Evolutionary conservation across 1,284 basidiomycete genomes (phyloP), one percentile per base, ranked within the genome.

Genomic region (Exobasidium rhododendri): DNA sequence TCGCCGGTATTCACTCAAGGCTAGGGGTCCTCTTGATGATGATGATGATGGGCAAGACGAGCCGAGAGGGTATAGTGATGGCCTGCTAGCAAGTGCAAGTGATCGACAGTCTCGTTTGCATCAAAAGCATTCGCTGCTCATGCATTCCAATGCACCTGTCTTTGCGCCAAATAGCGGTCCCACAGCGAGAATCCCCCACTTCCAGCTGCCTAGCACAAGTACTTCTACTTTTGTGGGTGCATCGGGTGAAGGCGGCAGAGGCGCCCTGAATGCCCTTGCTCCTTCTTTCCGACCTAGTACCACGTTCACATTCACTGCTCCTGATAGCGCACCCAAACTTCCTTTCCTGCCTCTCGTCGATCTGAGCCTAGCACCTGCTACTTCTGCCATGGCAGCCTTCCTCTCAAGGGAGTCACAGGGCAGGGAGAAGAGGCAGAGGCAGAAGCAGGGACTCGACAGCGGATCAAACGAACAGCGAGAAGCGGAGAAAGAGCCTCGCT

Each of bases 171-270:
- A n/a, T n/a, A 47, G 22, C 17, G 22, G 56, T 13, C 20, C 46
- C n/a, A 57, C 54, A 45, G 24, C 17, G 44, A 22, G n/a, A n/a
- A 4, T 22, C 3, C 11, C n/a, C 4, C 68, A 69, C 43, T 74
- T 74, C 64, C 63, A 71, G 20, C 61, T 74, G 26, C 72, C 72
- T 0, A 73, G 71, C 57, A 74, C 73, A 57, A 65, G 66, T 35
- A 73, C 63, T 2, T 73, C 72, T 7, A 73, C 69, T 62, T 73
- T 73, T 32, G 72, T 61, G 4, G 32, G 69, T 11, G 68, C 70
- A 20, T 56, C 63, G 29, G 61, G 63, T 1, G 64, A 64, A 1
- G 47, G 57, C 45, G 29, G 3, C n/a, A 24, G 29, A 22, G 24
- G 53, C 29, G 32, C 3, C 45, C 74, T 75, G 55, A 75, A 69